Percentiles rank a stretch among this genome's conserved stretches.
These are phyloP conservation scores for Tolypocladium tundrense DNA, from an alignment of 2,329 filamentous ascomycete genomes.

Conservation along the genomic window DNA sequence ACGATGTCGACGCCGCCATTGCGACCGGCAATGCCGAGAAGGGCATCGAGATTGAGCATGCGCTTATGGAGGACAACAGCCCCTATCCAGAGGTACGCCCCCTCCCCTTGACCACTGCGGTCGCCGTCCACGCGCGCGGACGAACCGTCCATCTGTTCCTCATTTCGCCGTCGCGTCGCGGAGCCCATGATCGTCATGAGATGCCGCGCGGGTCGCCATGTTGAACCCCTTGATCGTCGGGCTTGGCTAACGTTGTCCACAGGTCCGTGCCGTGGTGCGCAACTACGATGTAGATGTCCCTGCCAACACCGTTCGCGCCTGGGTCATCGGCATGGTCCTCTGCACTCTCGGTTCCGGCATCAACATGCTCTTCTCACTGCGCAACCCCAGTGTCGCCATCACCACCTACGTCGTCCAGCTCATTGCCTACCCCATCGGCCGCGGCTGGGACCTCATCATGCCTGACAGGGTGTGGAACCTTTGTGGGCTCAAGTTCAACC, in stretches of 20 bases:
- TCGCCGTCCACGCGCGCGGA: neutral
- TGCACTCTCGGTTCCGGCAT: constrained; percentile 52
- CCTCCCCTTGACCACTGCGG: neutral
- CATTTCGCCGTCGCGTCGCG: neutral
- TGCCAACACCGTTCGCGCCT: constrained; percentile 55
- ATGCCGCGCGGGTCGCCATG: neutral
- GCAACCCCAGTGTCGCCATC: constrained; percentile 48
- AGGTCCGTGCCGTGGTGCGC: constrained; percentile 54
- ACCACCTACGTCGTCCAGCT: constrained; percentile 54
- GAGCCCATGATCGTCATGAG: neutral
- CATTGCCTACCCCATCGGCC: constrained; percentile 48
- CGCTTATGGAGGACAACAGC: constrained; percentile 53
- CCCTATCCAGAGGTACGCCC: constrained; percentile 52
- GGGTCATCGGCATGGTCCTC: constrained; percentile 50
- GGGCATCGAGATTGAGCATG: constrained; percentile 46
- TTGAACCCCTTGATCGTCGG: neutral
- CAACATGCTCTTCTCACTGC: constrained; percentile 51
- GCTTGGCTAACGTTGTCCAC: constrained; percentile 4
- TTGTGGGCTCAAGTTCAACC: constrained; percentile 43
- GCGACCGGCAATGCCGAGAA: constrained; percentile 43
- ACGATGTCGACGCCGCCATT: constrained; percentile 49
- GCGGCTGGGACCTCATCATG: constrained; percentile 44
- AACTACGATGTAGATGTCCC: constrained; percentile 56
- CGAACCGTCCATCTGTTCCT: neutral
- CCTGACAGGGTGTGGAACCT: constrained; percentile 41